Evolutionary conservation across 345 rosid species (phyloP).

Genomic region (Crucihimalaya himalaica): DNA sequence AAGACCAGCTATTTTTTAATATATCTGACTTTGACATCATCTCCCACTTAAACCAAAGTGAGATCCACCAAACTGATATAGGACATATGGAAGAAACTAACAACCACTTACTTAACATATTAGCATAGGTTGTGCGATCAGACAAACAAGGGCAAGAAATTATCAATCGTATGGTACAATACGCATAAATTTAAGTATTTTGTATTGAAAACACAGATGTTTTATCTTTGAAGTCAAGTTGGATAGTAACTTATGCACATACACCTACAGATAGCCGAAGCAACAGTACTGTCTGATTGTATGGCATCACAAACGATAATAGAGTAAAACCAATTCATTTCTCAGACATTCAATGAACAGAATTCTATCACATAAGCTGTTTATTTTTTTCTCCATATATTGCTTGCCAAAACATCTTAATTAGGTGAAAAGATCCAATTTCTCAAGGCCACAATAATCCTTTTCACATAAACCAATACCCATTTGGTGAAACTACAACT

Average conservation of each 20-base stretch:
- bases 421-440: background rate
- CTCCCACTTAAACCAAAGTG: constrained; percentile 1
- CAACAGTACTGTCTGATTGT: background rate
- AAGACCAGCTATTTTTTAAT: too few species aligned
- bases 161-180: background rate
- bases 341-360: constrained; percentile 4
- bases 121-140: background rate
- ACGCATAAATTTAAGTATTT: background rate
- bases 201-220: background rate
- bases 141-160: constrained; percentile 16
- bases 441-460: background rate
- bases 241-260: background rate
- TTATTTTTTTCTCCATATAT: background rate
- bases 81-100: constrained; percentile 11
- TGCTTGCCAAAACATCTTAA: background rate
- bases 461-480: background rate
- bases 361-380: background rate
- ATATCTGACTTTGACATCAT: background rate
- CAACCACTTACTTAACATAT: background rate
- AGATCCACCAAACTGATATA: constrained; percentile 13
- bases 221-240: background rate
- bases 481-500: background rate
- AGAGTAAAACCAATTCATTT: background rate
- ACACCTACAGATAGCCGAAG: background rate
- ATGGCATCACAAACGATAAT: background rate